Evolutionary conservation across 768 basidiomycete genomes (phyloP).

Genomic region (Pisolithus sp.): DNA sequence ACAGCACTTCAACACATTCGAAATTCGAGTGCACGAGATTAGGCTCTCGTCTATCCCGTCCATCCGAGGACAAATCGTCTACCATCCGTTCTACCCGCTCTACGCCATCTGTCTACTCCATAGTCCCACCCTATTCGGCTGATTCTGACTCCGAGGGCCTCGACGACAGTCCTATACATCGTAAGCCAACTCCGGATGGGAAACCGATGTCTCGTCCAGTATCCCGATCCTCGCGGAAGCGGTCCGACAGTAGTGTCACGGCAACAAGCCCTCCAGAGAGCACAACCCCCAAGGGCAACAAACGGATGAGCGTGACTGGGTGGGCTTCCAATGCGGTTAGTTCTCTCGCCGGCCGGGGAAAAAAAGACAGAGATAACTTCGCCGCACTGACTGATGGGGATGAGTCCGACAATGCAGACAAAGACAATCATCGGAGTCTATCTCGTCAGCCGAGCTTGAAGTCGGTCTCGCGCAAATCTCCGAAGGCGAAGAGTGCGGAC

Average conservation of each 20-base stretch:
- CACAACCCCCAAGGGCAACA: constrained; percentile 32
- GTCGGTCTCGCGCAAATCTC: constrained; percentile 23
- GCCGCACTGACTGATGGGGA: constrained; percentile 46
- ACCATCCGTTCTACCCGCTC: constrained; percentile 33
- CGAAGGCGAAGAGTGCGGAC: constrained; percentile 21
- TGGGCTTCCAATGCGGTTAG: constrained; percentile 67
- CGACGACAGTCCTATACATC: constrained; percentile 20
- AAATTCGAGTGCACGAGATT: constrained; percentile 20
- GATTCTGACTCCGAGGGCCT: constrained; percentile 34
- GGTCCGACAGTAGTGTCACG: constrained; percentile 51
- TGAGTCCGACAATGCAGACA: constrained; percentile 21
- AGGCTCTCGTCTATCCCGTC: constrained; percentile 11
- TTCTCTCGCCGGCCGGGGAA: constrained; percentile 50
- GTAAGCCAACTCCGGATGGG: constrained; percentile 37
- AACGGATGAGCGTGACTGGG: constrained; percentile 31
- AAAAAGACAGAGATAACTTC: constrained; percentile 59
- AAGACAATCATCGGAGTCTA: constrained; percentile 16
- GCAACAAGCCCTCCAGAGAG: constrained; percentile 31
- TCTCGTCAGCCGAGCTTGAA: constrained; percentile 33
- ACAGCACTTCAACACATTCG: constrained; percentile 24
- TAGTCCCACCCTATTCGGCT: constrained; percentile 8
- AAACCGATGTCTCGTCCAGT: constrained; percentile 44
- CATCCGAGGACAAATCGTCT: constrained; percentile 21
- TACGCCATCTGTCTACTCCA: constrained; percentile 24
- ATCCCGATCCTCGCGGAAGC: constrained; percentile 59